A percentile compares a stretch with the other conserved stretches of the same genome.
phyloP scores from a whole-genome alignment of 1,139 yeast species.

The Candida sp. region DNA sequence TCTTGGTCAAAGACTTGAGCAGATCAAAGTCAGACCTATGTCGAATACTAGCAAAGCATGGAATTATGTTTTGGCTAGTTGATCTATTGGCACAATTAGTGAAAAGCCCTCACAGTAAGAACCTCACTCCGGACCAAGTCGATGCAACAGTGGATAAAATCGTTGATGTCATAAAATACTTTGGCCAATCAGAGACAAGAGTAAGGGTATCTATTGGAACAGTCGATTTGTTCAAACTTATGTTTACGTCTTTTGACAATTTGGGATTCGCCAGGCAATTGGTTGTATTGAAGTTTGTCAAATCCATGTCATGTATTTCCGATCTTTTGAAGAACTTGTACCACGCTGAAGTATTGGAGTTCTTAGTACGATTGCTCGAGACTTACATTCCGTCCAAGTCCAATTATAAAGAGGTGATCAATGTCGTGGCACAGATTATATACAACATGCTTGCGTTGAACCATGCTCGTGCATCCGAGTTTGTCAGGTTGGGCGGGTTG shows the following conservation, averaged over 20 bases:
- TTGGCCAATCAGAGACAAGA: conserved; percentile 48
- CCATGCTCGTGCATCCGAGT: conserved; percentile 52
- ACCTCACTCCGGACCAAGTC: conserved; percentile 22
- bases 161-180: conserved; percentile 41
- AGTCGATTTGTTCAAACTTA: conserved; percentile 48
- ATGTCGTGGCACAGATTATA: conserved; percentile 46
- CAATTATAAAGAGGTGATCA: conserved; percentile 45
- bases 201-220: conserved; percentile 45
- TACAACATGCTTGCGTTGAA: conserved; percentile 66
- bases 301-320: conserved; percentile 45
- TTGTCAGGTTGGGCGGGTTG: conserved; percentile 57
- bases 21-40: conserved; percentile 58
- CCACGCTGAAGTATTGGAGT: conserved; percentile 47
- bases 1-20: conserved; percentile 47
- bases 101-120: conserved; percentile 9
- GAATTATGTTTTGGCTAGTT: conserved; percentile 54
- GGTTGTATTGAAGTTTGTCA: conserved; percentile 43
- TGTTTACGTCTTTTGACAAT: conserved; percentile 42
- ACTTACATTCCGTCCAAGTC: conserved; percentile 28
- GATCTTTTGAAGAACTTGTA: conserved; percentile 38
- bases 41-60: conserved; percentile 54
- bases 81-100: conserved; percentile 41
- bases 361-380: conserved; percentile 34
- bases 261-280: conserved; percentile 37
- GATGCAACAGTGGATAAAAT: conserved; percentile 38